Percentiles rank a stretch among this genome's conserved stretches.
Conservation (phyloP, 768 basidiomycete species). For the Coprinopsis strossmayeri region DNA sequence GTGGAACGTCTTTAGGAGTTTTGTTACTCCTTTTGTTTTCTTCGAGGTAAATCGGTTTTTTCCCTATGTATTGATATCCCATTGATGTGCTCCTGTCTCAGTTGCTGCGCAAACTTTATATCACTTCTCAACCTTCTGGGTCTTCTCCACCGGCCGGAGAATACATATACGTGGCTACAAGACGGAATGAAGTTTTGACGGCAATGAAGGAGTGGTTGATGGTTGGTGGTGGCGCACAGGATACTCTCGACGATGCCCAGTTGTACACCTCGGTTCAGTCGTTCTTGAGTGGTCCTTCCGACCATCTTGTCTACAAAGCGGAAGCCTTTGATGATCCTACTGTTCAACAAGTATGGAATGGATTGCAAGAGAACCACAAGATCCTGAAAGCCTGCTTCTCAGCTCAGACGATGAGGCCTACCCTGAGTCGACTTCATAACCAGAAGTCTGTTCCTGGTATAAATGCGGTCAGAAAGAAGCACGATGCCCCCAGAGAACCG, state of each 20-base stretch:
- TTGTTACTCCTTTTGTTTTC: constrained; percentile 73
- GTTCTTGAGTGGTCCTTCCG: constrained; percentile 53
- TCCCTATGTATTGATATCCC: background rate
- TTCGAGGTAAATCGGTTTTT: constrained; percentile 78
- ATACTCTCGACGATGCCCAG: constrained; percentile 65
- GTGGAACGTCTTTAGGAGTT: constrained; percentile 82
- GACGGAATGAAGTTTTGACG: constrained; percentile 58
- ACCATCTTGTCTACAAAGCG: constrained; percentile 43
- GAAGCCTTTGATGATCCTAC: constrained; percentile 33
- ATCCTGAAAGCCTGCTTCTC: constrained; percentile 40
- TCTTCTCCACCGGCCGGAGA: constrained; percentile 36
- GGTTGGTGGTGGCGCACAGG: constrained; percentile 71
- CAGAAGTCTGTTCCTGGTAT: constrained; percentile 15
- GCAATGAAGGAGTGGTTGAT: constrained; percentile 68
- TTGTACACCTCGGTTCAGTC: constrained; percentile 50
- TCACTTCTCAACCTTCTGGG: constrained; percentile 40
- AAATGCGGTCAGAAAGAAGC: constrained; percentile 25
- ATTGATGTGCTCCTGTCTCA: no score
- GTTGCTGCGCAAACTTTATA: constrained; percentile 73
- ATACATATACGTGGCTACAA: constrained; percentile 41
- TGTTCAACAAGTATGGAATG: constrained; percentile 41
- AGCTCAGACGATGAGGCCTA: constrained; percentile 58
- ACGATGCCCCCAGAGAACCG: constrained; percentile 37
- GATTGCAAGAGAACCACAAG: constrained; percentile 35
- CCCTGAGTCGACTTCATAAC: constrained; percentile 23